phyloP scores from a whole-genome alignment of 2,329 filamentous ascomycete genomes.

The Epichloe scottii region DNA sequence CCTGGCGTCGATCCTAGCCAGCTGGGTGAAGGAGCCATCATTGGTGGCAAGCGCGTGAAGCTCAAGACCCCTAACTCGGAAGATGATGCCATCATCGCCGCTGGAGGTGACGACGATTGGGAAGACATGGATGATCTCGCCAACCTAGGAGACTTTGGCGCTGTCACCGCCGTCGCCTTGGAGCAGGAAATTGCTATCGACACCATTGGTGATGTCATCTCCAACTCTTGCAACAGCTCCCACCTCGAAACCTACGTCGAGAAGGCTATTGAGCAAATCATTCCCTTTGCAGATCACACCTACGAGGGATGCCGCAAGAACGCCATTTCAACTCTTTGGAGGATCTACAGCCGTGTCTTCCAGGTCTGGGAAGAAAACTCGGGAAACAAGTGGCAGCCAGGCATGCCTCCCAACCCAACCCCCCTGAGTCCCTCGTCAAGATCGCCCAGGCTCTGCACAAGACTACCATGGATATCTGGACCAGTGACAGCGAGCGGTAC shows the following conservation, averaged over 20 bases:
- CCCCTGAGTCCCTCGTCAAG: slow-evolving; percentile 67
- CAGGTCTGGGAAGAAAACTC: slow-evolving; percentile 64
- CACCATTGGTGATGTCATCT: slow-evolving; percentile 84
- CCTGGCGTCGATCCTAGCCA: slow-evolving; percentile 45
- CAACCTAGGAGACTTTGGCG: slow-evolving; percentile 71
- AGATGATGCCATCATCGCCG: slow-evolving; percentile 41
- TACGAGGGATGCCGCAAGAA: slow-evolving; percentile 93
- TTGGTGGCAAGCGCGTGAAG: slow-evolving; percentile 78
- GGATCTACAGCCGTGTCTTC: slow-evolving; percentile 85
- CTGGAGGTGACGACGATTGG: slow-evolving; percentile 39
- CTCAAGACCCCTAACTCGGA: slow-evolving; percentile 46
- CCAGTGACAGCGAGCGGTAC: slow-evolving; percentile 86
- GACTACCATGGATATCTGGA: slow-evolving; percentile 74
- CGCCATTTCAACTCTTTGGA: slow-evolving; percentile 82
- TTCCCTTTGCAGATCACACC: slow-evolving; percentile 71
- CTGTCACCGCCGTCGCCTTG: slow-evolving; percentile 77
- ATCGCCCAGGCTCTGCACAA: slow-evolving; percentile 77
- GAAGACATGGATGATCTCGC: slow-evolving; percentile 68
- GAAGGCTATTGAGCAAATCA: slow-evolving; percentile 70
- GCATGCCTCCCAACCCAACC: slow-evolving; percentile 69
- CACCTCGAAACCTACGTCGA: slow-evolving; percentile 70
- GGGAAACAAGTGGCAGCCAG: slow-evolving; percentile 77
- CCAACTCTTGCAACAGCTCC: slow-evolving; percentile 68
- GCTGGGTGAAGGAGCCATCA: slow-evolving; percentile 61
- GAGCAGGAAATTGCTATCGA: slow-evolving; percentile 98